Evolutionary conservation across 352 stramenopile genomes (phyloP).

Genomic region (Phytophthora syringae): DNA sequence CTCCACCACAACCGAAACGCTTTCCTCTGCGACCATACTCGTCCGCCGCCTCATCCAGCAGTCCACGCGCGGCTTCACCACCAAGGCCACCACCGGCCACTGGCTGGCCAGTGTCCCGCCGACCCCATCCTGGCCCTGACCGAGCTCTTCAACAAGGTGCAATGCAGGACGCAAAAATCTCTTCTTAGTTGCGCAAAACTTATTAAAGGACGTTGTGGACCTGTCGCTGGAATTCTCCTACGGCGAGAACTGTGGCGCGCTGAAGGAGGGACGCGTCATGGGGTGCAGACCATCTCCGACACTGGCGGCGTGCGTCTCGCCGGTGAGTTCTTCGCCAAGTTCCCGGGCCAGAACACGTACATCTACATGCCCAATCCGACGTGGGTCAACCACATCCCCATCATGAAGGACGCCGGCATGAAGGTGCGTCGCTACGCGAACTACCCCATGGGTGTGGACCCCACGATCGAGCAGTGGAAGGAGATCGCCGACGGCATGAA

Average conservation of each 20-base stretch:
- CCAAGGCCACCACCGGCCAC: conserved; percentile 44
- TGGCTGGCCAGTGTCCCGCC: conserved; percentile 87
- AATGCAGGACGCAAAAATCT: conserved; percentile 11
- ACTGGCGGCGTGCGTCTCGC: too few species aligned
- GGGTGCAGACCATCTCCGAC: too few species aligned
- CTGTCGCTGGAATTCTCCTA: too few species aligned
- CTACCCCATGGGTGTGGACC: too few species aligned
- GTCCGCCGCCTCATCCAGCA: conserved; percentile 37
- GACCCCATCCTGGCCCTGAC: conserved; percentile 98
- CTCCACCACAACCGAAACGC: conserved; percentile 37
- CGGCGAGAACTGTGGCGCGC: too few species aligned
- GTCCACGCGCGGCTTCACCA: conserved; percentile 49
- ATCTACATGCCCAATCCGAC: conserved; percentile 99
- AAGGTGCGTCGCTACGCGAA: too few species aligned
- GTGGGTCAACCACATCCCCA: conserved; percentile 98
- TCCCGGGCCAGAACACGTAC: conserved; percentile 81
- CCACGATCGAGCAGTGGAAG: too few species aligned
- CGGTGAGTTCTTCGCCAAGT: conserved; percentile 95
- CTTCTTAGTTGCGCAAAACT: too few species aligned
- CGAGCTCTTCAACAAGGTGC: conserved; percentile 90
- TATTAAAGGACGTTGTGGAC: too few species aligned
- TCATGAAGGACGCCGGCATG: too few species aligned
- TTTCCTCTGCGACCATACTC: conserved; percentile 37
- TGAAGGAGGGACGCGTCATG: too few species aligned
- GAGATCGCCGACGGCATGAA: too few species aligned